Evolutionary conservation across 768 basidiomycete species (phyloP), one percentile per base, ranked within the genome.

Genomic region (Phlegmacium glaucopus): DNA sequence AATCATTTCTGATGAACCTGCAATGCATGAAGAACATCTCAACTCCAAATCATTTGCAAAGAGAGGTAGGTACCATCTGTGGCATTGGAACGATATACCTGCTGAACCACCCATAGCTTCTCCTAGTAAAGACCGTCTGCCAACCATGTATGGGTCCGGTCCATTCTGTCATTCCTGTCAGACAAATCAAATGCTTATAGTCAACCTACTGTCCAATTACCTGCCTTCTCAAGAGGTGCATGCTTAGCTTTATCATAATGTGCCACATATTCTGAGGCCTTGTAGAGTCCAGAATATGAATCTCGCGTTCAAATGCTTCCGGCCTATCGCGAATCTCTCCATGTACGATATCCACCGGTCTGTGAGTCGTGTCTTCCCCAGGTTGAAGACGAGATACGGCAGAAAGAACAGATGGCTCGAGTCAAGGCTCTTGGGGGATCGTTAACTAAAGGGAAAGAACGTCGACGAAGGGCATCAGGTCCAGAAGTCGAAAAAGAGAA

Each of bases 151-250:
- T 45, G 70, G 77, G 36, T 74, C 71, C 22, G 72, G 78, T 1
- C 77, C 80, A 7, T 94, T 95, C 69, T 97, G 94, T 66, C 83
- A 87, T 56, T 81, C 80, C 6, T 96, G 94, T 63, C 84, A 87
- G 56, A 89, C 90, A n/a, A 97, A 97, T 65, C 94, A 96, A 60
- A 85, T 83, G 72, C 77, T 97, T 32, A 72, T 92, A 44, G 72
- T 89, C 51, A 90, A 93, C 64, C 78, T 97, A 46, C 70, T 97
- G 27, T 88, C 93, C 12, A 93, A 88, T 57, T 97, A 94, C 64
- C 77, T 95, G 1, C 93, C 93, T 9, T 69, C 80, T 18, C 78
- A 82, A n/a, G 77, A 79, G 49, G 92, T 92, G 60, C 55, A 85
- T 72, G 36, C 35, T 32, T n/a, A n/a, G 26, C 28, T 42, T 13